Conservation (phyloP, 169 alveolate genomes). For the Eimeria mitis region DNA sequence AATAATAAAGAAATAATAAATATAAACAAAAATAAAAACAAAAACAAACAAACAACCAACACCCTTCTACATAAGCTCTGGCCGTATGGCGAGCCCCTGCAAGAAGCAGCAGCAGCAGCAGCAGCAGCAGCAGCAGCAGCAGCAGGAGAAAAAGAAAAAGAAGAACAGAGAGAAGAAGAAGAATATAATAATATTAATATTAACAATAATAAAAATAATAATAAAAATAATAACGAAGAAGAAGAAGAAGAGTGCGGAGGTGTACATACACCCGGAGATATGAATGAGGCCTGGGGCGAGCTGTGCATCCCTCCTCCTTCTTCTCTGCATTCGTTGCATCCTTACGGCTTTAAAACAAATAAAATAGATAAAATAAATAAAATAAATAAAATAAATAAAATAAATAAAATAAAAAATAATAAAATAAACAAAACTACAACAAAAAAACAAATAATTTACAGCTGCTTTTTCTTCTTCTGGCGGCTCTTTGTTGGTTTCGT, state of each 20-base stretch:
- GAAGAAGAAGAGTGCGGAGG: background rate
- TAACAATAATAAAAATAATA: background rate
- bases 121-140: background rate
- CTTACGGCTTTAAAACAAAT: background rate
- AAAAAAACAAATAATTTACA: background rate
- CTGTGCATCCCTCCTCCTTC: background rate
- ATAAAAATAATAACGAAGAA: background rate
- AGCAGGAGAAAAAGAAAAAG: background rate
- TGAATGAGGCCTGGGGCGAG: conserved; percentile 1
- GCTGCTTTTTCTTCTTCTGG: background rate
- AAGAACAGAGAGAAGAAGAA: background rate
- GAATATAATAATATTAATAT: background rate
- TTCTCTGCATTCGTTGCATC: background rate
- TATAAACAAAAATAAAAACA: no score
- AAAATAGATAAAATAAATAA: background rate
- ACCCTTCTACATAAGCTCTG: no score
- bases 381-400: background rate
- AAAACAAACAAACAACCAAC: no score
- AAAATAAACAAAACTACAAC: background rate
- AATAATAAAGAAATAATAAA: no score
- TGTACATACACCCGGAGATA: background rate
- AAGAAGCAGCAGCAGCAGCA: no score
- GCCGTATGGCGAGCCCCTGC: no score
- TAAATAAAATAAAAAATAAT: background rate
- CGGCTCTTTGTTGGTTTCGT: background rate